Conservation (phyloP, 108 stramenopile species). For the Fistulifera pelliculosa region DNA sequence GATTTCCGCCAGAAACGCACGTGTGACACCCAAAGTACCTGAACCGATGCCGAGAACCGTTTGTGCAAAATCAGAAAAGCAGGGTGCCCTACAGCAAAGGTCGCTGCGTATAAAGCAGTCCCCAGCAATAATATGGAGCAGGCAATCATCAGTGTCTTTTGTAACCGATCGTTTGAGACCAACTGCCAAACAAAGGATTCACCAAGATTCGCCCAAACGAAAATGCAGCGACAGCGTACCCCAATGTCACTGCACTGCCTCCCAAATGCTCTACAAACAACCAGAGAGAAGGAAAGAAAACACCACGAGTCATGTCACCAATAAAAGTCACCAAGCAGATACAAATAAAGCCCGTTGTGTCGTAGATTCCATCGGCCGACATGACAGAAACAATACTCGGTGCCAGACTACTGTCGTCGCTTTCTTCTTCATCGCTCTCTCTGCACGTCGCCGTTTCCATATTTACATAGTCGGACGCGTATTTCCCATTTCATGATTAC, state of each 20-base stretch:
- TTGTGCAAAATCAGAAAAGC: conserved; percentile 74
- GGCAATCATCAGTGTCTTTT: conserved; percentile 55
- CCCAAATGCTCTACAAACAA: conserved; percentile 74
- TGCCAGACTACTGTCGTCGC: not conserved
- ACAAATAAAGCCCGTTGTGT: conserved; percentile 49
- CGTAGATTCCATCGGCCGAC: conserved; percentile 75
- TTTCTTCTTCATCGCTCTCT: not conserved
- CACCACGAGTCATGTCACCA: conserved; percentile 90
- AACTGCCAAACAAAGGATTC: conserved; percentile 70
- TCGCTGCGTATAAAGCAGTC: conserved; percentile 72
- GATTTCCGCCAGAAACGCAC: conserved; percentile 91
- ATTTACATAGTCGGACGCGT: too few relatives aligned
- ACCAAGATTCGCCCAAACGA: conserved; percentile 84
- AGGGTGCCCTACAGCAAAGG: conserved; percentile 45
- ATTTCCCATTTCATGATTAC: too few relatives aligned
- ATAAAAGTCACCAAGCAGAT: conserved; percentile 76
- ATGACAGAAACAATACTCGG: conserved; percentile 18
- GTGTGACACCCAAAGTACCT: conserved; percentile 88
- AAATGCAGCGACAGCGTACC: conserved; percentile 88
- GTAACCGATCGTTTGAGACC: conserved; percentile 74
- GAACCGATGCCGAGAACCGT: conserved; percentile 76
- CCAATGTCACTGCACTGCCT: conserved; percentile 66
- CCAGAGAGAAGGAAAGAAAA: conserved; percentile 94
- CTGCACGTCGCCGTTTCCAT: too few relatives aligned
- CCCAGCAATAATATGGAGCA: conserved; percentile 63